Percentiles rank a stretch among this genome's conserved stretches.
These are phyloP conservation scores for Lyophyllum semitale DNA, from an alignment of 768 basidiomycete genomes.

Conservation along the genomic window DNA sequence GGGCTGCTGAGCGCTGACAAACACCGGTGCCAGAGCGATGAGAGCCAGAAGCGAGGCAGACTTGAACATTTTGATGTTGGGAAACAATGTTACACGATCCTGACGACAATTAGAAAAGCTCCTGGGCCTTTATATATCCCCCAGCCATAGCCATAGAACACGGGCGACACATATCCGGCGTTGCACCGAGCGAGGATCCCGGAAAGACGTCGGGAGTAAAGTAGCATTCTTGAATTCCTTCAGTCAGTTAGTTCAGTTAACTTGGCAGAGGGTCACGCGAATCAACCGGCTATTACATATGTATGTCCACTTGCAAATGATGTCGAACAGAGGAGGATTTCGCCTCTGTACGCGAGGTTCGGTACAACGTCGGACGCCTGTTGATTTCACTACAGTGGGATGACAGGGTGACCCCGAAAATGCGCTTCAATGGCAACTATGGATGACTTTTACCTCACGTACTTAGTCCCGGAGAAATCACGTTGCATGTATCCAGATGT, in stretches of 20 bases:
- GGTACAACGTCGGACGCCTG: conserved; percentile 22
- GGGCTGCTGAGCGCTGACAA: conserved; percentile 43
- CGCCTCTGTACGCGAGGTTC: conserved; percentile 14
- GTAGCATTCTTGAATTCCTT: too few relatives aligned
- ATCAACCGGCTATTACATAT: conserved; percentile 31
- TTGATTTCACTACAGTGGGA: neutral
- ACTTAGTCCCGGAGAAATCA: conserved; percentile 3
- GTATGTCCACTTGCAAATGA: conserved; percentile 6
- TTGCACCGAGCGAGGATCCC: conserved; percentile 31
- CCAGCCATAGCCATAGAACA: neutral
- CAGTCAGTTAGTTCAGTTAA: too few relatives aligned
- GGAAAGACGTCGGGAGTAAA: conserved; percentile 28
- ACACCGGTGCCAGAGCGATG: conserved; percentile 42
- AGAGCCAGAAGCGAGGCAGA: conserved; percentile 44
- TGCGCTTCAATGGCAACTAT: neutral
- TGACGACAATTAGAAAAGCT: conserved; percentile 6
- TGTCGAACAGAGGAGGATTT: conserved; percentile 1
- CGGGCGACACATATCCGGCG: conserved; percentile 33
- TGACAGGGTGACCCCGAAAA: conserved; percentile 2
- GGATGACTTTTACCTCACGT: neutral
- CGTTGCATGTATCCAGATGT: neutral
- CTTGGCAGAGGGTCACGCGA: conserved; percentile 29
- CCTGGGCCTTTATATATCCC: conserved; percentile 14
- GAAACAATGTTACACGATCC: conserved; percentile 3
- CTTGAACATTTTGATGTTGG: conserved; percentile 43